Conservation (phyloP, 345 rosid species). For the Erysimum cheiranthoides region DNA sequence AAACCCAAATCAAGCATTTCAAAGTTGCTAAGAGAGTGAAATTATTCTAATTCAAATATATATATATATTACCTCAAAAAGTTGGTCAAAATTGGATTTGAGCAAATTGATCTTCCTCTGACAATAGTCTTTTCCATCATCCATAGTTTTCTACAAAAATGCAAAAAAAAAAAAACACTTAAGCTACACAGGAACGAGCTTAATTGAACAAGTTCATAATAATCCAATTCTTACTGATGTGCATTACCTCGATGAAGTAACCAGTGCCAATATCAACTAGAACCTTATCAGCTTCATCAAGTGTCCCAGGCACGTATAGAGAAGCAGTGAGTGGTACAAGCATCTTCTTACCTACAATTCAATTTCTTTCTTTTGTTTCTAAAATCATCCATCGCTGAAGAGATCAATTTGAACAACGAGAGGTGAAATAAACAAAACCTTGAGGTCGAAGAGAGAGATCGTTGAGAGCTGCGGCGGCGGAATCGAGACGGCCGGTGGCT, state of each 20-base stretch:
- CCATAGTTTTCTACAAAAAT: conserved; percentile 80
- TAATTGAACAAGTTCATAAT: background rate
- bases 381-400: background rate
- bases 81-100: conserved; percentile 94
- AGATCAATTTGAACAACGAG: background rate
- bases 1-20: background rate
- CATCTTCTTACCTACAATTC: conserved; percentile 67
- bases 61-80: conserved; percentile 68
- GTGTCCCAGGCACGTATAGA: conserved; percentile 86
- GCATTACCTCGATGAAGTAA: conserved; percentile 88
- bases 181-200: background rate
- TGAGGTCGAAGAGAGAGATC: conserved; percentile 84
- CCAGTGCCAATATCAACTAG: conserved; percentile 98
- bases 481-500: conserved; percentile 83
- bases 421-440: conserved; percentile 45
- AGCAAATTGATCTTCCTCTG: conserved; percentile 92
- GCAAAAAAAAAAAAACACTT: background rate
- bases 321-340: conserved; percentile 95
- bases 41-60: background rate
- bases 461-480: conserved; percentile 77
- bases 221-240: background rate
- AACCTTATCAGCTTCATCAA: conserved; percentile 79
- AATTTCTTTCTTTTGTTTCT: background rate
- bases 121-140: conserved; percentile 88
- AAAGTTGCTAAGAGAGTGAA: background rate